Evolutionary conservation across 2,329 filamentous ascomycete species (phyloP).

Genomic region (Keithomyces neogunnii): DNA sequence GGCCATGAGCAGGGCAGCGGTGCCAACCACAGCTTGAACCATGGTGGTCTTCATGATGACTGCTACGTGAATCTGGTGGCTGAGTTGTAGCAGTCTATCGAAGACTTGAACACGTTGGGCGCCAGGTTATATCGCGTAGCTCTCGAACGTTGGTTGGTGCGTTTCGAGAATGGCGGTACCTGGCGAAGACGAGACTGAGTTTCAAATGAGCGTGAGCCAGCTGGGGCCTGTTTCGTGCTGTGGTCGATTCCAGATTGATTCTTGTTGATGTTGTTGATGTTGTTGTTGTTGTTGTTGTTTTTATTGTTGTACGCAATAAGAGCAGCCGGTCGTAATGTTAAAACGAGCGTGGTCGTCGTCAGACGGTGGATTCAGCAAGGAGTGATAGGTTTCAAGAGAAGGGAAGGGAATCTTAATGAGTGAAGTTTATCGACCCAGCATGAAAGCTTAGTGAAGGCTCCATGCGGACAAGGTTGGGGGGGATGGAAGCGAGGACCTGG

Average conservation of each 20-base stretch:
- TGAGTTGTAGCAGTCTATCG: neutral
- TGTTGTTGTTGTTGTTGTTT: too few species aligned
- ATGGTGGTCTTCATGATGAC: conserved; percentile 44
- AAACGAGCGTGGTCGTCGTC: neutral
- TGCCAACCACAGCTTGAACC: conserved; percentile 39
- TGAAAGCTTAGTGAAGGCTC: neutral
- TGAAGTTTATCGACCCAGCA: neutral
- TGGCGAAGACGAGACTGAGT: neutral
- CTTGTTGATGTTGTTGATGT: too few species aligned
- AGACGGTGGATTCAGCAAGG: conserved; percentile 1
- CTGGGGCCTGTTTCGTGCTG: neutral
- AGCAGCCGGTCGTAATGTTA: neutral
- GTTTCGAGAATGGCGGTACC: conserved; percentile 1
- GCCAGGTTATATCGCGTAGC: conserved; percentile 1
- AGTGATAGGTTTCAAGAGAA: neutral
- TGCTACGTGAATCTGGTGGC: neutral
- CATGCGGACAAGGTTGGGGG: neutral
- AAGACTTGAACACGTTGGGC: neutral
- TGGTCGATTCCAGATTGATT: neutral
- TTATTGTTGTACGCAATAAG: neutral
- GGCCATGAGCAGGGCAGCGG: conserved; percentile 36
- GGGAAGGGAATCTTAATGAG: neutral
- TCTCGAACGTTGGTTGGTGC: neutral
- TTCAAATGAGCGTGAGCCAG: neutral
- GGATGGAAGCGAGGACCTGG: neutral